Percentiles rank a stretch among this genome's conserved stretches.
These are phyloP conservation scores for Ogataea pini DNA, from an alignment of 805 yeast species.

Conservation along the genomic window DNA sequence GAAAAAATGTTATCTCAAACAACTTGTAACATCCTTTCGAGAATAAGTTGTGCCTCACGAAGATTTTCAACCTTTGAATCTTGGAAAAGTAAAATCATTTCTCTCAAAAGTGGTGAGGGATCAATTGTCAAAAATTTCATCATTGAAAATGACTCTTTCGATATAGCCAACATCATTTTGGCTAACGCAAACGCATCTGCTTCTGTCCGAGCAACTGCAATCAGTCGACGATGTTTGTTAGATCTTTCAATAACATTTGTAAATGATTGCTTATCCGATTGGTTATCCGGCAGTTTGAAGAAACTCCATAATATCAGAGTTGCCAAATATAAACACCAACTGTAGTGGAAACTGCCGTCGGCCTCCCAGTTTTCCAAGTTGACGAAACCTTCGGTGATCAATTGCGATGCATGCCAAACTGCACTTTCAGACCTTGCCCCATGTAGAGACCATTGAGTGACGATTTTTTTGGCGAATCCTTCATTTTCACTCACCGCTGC, in stretches of 20 bases:
- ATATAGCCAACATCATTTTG: slow-evolving; percentile 8
- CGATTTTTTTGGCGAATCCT: slow-evolving; percentile 11
- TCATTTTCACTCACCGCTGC: slow-evolving; percentile 2
- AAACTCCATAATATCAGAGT: slow-evolving; percentile 18
- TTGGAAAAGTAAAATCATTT: slow-evolving; percentile 8
- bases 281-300: slow-evolving; percentile 5
- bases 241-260: background rate
- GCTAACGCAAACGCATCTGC: slow-evolving; percentile 5
- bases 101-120: slow-evolving; percentile 11
- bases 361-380: slow-evolving; percentile 22
- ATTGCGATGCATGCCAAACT: slow-evolving; percentile 18
- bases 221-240: background rate
- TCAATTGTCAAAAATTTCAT: slow-evolving; percentile 7
- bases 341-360: slow-evolving; percentile 23
- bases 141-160: slow-evolving; percentile 5
- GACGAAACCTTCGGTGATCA: slow-evolving; percentile 17
- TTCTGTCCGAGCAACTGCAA: background rate
- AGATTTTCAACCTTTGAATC: background rate
- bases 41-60: slow-evolving; percentile 1
- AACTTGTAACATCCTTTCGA: background rate
- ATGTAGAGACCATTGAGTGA: slow-evolving; percentile 11
- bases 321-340: slow-evolving; percentile 22
- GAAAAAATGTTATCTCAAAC: too few species aligned
- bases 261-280: background rate
- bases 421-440: slow-evolving; percentile 14